These are phyloP conservation scores for Metrosideros polymorpha DNA, from an alignment of 441 rosid genomes.

Conservation along the genomic window DNA sequence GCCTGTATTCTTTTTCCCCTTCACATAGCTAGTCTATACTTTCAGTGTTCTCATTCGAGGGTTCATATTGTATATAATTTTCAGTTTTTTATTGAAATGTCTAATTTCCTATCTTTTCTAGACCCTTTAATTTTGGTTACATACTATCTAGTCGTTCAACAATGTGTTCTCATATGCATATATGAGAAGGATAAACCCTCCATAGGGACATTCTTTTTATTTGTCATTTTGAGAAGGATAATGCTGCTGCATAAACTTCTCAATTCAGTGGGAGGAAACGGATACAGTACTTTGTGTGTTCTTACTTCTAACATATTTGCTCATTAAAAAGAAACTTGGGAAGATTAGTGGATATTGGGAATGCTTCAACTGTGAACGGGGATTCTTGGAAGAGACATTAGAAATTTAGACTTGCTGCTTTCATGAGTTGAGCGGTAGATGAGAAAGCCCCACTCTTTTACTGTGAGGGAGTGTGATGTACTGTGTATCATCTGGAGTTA, in stretches of 20 bases:
- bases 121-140: background rate
- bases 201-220: background rate
- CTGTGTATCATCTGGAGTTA: background rate
- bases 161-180: background rate
- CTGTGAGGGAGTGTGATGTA: background rate
- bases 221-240: background rate
- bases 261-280: background rate
- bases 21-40: background rate
- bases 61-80: background rate
- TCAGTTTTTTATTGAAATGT: background rate
- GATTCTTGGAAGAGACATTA: background rate
- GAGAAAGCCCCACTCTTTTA: background rate
- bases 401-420: background rate
- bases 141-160: background rate
- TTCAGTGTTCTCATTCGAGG: background rate
- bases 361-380: background rate
- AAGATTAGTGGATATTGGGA: background rate
- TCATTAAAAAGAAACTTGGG: background rate
- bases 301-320: background rate
- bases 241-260: background rate
- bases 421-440: background rate
- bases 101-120: background rate
- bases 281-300: background rate
- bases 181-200: too few relatives aligned
- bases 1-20: constrained; percentile 7